Evolutionary conservation across 352 stramenopile genomes (phyloP).

Genomic region (Lagenidium giganteum): DNA sequence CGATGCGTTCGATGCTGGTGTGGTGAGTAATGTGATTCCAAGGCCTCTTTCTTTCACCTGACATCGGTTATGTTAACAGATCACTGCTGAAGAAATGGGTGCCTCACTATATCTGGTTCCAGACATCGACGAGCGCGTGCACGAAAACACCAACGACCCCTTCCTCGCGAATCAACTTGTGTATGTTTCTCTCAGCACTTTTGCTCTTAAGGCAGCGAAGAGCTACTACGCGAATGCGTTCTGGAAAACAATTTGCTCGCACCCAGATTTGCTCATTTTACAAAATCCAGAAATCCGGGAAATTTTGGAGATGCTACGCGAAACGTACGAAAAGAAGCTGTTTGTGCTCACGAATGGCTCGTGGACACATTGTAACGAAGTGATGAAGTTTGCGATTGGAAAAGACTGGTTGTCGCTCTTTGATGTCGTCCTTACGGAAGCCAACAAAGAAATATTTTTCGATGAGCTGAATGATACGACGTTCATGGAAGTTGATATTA

Average conservation of each 20-base stretch:
- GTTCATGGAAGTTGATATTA: conserved; percentile 29
- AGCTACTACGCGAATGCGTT: conserved; percentile 42
- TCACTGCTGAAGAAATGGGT: conserved; percentile 34
- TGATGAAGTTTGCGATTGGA: conserved; percentile 41
- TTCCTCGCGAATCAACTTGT: conserved; percentile 34
- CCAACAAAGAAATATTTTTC: conserved; percentile 52
- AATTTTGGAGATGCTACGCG: conserved; percentile 27
- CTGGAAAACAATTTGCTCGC: conserved; percentile 36
- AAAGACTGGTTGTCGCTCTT: conserved; percentile 44
- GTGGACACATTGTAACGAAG: conserved; percentile 48
- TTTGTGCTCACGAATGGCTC: conserved; percentile 52
- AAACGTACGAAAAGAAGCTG: conserved; percentile 24
- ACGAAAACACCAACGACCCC: conserved; percentile 35
- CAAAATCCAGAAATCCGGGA: conserved; percentile 34
- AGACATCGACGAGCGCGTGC: conserved; percentile 23
- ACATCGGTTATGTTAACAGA: no score
- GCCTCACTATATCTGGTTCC: conserved; percentile 32
- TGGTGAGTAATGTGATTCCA: conserved; percentile 11
- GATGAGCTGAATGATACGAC: conserved; percentile 39
- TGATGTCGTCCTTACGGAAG: conserved; percentile 40
- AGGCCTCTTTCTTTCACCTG: neutral
- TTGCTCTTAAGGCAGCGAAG: conserved; percentile 30
- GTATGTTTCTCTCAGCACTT: conserved; percentile 37
- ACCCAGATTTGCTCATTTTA: conserved; percentile 35
- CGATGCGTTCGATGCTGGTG: conserved; percentile 37